Conservation (phyloP, 352 stramenopile species). For the Globisporangium perplexum region DNA sequence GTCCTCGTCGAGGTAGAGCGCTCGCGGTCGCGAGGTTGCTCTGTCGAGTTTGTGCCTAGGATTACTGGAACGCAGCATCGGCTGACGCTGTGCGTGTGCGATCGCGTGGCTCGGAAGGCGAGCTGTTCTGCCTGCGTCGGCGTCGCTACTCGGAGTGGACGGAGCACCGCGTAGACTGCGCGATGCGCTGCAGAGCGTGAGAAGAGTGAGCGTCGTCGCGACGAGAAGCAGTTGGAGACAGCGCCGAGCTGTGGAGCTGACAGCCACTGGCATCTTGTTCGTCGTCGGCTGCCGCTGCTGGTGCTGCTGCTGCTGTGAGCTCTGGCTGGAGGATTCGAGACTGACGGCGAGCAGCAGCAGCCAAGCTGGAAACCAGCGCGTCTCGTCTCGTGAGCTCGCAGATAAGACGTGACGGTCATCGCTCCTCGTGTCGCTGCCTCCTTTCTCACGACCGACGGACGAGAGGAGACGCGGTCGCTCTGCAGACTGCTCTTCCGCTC, state of each 20-base stretch:
- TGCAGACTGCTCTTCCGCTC: too few species aligned
- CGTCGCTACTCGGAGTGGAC: neutral
- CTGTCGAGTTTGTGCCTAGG: neutral
- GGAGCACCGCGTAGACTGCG: neutral
- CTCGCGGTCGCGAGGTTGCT: neutral
- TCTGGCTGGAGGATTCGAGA: neutral
- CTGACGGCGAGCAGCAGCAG: neutral
- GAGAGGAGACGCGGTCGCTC: too few species aligned
- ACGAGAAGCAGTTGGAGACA: neutral
- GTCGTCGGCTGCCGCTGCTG: neutral
- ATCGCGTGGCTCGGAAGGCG: neutral
- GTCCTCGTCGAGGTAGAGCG: neutral
- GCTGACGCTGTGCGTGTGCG: neutral
- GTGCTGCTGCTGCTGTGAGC: neutral
- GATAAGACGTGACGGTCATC: neutral
- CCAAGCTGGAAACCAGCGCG: neutral
- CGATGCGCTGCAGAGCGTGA: neutral
- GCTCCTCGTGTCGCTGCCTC: too few species aligned
- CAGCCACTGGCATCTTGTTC: neutral
- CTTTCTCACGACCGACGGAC: too few species aligned
- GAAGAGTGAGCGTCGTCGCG: neutral
- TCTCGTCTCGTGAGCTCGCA: neutral
- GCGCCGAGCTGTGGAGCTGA: neutral
- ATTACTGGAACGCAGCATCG: neutral
- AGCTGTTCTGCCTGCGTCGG: neutral